These are phyloP conservation scores for Mortierella sp. DNA, from an alignment of 371 early-diverging fungal genomes.

Conservation along the genomic window DNA sequence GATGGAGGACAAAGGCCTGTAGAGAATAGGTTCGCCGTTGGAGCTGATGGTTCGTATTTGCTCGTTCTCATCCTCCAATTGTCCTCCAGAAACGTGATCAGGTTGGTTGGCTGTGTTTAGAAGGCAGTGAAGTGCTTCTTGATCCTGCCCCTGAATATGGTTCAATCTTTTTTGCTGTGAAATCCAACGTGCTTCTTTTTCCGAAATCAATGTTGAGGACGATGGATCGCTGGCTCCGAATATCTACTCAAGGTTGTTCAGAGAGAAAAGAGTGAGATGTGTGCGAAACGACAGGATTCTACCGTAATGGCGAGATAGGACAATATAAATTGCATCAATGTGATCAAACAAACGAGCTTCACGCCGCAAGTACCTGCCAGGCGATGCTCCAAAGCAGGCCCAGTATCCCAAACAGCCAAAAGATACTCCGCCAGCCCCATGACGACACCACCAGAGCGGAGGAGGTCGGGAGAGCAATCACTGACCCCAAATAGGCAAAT, in stretches of 20 bases:
- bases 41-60: not conserved
- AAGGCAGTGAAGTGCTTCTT: not conserved
- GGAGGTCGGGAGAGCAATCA: slow-evolving; percentile 56
- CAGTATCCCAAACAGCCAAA: slow-evolving; percentile 56
- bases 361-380: slow-evolving; percentile 40
- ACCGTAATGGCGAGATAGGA: no score
- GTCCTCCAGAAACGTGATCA: not conserved
- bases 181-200: slow-evolving; percentile 42
- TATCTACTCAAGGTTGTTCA: slow-evolving; percentile 17
- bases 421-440: slow-evolving; percentile 59
- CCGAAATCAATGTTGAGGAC: slow-evolving; percentile 34
- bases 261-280: not conserved
- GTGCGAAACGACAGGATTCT: not conserved
- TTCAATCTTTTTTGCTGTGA: slow-evolving; percentile 29
- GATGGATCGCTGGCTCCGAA: slow-evolving; percentile 51
- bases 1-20: not conserved
- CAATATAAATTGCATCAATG: not conserved
- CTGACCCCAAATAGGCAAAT: slow-evolving; percentile 46
- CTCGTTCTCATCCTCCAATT: not conserved
- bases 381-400: slow-evolving; percentile 45
- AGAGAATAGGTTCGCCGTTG: slow-evolving; percentile 7
- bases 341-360: not conserved
- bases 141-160: not conserved
- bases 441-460: slow-evolving; percentile 53
- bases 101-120: not conserved